Base-by-base conservation (phyloP, 2,329 filamentous ascomycete species). In the Polytolypa hystricis region DNA sequence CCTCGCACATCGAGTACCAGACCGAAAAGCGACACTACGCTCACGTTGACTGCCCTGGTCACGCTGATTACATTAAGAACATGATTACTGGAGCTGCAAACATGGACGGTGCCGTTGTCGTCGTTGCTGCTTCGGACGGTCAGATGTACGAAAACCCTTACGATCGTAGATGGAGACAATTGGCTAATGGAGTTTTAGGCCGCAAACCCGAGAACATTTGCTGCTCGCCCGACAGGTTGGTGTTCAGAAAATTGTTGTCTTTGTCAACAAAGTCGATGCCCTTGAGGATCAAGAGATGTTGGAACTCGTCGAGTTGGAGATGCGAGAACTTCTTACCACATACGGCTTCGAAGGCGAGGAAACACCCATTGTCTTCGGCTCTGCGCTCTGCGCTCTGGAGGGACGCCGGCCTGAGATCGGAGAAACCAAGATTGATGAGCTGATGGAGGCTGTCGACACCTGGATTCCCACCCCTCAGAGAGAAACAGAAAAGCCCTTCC, bases 41-140 rank as follows among this genome's bases (percentile, higher is more conserved):
- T 56, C 91, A 98, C 77, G 91, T 98, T 71, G 91, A 98, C 77
- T 98, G 91, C 69, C 91, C 91, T 41, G 91, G 91, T 68, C 91
- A 98, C 81, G 91, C 91, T 67, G 91, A 98, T 85, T 98, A 98
- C 75, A 96, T 98, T 73, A 98, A 98, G 79, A 98, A 98, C 81
- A 98, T 98, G 91, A 98, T 98, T 65, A 98, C 91, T 50, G 91
- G 91, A 79, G 87, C 91, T 46, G 89, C 93, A 56, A 93, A 86
- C 73, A 98, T 98, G 91, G 91, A 98, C 56, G 91, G 91, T 56
- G 89, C 91, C 56, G 89, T 98, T 61, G 95, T 98, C 56, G 91
- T 98, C 50, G 93, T 98, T 54, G 93, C 93, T 52, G 91, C 91
- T 51, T 94, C 86, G 25, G 91, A 98, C 61, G 91, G 91, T 61